A percentile compares a stretch with the other conserved stretches of the same genome.
phyloP scores from a whole-genome alignment of 139 green algal genomes.

The Micromonas commoda region DNA sequence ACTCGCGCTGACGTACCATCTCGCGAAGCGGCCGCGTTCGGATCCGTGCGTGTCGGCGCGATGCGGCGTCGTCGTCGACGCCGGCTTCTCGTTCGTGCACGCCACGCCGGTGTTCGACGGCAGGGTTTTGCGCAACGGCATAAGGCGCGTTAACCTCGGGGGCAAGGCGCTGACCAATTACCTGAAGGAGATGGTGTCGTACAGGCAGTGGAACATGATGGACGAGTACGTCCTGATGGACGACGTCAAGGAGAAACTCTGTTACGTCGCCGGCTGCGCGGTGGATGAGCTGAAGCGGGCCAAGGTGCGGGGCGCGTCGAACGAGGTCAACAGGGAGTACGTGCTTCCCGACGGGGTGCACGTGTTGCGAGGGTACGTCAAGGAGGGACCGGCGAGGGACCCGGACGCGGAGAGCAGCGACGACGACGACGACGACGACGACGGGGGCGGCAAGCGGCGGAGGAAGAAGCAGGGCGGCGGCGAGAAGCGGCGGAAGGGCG shows the following conservation, averaged over 20 bases:
- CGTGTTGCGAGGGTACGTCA: conserved; percentile 67
- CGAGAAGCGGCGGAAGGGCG: background rate
- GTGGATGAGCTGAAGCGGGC: conserved; percentile 45
- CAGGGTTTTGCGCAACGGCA: background rate
- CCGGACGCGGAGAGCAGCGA: background rate
- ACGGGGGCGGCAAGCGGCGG: background rate
- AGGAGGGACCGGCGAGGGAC: conserved; percentile 11
- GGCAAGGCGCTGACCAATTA: conserved; percentile 97
- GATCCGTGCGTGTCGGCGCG: too few relatives aligned
- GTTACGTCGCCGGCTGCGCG: conserved; percentile 57
- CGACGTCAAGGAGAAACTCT: conserved; percentile 82
- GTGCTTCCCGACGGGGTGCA: conserved; percentile 88
- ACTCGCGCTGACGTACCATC: background rate
- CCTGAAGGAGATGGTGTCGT: conserved; percentile 92
- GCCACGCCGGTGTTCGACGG: conserved; percentile 21
- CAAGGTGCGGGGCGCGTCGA: conserved; percentile 10
- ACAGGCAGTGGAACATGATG: conserved; percentile 87
- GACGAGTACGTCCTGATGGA: conserved; percentile 90
- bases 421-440: conserved; percentile 11
- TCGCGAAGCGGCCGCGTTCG: background rate
- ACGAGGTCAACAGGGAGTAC: conserved; percentile 32
- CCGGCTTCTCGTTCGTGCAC: conserved; percentile 28
- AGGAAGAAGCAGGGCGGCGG: background rate
- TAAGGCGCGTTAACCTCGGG: conserved; percentile 42
- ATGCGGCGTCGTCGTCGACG: conserved; percentile 18